A percentile compares a stretch with the other conserved stretches of the same genome.
Conservation (phyloP, 495 filamentous ascomycete genomes). For the Talaromyces nanjingensis region DNA sequence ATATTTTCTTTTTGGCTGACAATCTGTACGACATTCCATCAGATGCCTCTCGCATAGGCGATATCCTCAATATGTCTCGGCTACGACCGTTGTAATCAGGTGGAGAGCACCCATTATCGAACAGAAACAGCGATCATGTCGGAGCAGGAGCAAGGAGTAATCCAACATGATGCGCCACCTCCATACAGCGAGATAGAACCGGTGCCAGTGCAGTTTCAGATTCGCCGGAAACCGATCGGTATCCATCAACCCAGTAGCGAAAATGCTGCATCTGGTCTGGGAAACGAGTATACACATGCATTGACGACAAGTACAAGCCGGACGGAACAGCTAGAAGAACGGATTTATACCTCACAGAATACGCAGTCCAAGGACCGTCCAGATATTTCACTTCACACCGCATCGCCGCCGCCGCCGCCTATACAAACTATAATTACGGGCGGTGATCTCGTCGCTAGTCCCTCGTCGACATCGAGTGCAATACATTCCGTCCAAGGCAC, state of each 20-base stretch:
- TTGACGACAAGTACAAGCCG: background rate
- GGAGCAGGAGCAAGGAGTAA: background rate
- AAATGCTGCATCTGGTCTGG: background rate
- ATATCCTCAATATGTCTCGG: background rate
- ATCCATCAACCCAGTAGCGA: background rate
- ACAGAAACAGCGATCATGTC: background rate
- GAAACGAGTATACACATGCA: background rate
- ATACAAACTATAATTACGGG: background rate
- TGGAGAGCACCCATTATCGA: background rate
- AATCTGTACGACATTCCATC: background rate
- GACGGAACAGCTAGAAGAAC: background rate
- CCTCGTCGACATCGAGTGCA: background rate
- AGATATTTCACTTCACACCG: background rate
- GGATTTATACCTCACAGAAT: background rate
- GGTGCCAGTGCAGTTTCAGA: constrained; percentile 2
- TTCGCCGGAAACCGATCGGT: constrained; percentile 6
- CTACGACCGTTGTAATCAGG: background rate
- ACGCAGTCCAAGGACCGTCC: background rate
- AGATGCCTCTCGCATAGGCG: background rate
- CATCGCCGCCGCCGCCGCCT: background rate
- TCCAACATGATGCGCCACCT: background rate
- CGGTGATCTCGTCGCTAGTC: background rate
- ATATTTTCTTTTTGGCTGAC: background rate
- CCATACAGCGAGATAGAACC: background rate
- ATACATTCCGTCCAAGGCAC: background rate